These are phyloP conservation scores for Apiotrichum montevideense DNA, from an alignment of 1,284 basidiomycete species.

Conservation along the genomic window DNA sequence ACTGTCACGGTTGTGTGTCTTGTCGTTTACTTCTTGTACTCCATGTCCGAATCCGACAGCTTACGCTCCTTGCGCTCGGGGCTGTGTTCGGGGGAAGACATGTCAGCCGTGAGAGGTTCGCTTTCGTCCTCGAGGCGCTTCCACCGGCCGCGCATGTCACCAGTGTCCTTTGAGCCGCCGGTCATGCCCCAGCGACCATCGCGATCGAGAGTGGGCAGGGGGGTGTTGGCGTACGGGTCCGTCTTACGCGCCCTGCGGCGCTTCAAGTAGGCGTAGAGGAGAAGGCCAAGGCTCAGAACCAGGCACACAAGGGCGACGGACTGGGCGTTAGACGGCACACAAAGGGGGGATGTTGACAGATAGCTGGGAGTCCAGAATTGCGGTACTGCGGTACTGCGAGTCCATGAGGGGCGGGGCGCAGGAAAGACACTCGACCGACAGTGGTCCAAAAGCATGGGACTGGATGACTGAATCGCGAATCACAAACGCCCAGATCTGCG, in stretches of 20 bases:
- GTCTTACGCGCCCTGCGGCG: not conserved
- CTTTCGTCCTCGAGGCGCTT: not conserved
- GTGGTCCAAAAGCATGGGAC: not conserved
- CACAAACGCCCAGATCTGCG: too few species aligned
- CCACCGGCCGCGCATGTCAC: not conserved
- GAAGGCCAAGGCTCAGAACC: not conserved
- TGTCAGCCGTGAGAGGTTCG: not conserved
- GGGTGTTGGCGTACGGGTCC: slow-evolving; percentile 2
- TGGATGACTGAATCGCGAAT: too few species aligned
- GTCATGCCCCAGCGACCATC: not conserved
- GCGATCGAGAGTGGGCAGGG: not conserved
- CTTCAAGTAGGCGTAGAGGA: not conserved
- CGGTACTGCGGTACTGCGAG: too few species aligned
- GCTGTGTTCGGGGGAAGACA: not conserved
- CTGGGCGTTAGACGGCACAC: not conserved
- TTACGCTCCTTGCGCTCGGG: not conserved
- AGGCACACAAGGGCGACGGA: not conserved
- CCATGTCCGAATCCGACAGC: not conserved
- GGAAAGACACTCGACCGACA: not conserved
- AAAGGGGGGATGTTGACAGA: not conserved
- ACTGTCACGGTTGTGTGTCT: too few species aligned
- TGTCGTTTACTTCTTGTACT: not conserved
- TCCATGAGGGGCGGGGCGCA: not conserved
- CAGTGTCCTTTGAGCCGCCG: not conserved
- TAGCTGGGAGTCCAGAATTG: too few species aligned